Percentiles rank a stretch among this genome's conserved stretches.
Evolutionary conservation across 345 rosid genomes (phyloP).

Genomic region (Rhodamnia rubescens): DNA sequence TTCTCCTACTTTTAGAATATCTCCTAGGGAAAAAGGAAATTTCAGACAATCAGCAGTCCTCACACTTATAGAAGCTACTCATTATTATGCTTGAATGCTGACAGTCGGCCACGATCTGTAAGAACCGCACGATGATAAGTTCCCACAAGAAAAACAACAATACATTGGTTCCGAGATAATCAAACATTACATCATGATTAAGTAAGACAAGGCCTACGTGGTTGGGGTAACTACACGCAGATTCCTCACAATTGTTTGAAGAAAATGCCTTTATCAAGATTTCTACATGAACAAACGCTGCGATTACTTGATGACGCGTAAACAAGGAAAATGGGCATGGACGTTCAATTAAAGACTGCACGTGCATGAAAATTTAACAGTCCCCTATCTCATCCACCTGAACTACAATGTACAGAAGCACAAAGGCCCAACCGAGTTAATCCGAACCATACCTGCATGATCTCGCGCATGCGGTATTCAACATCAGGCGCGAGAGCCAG

Average conservation of each 20-base stretch:
- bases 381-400: not conserved
- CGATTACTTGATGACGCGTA: not conserved
- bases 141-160: not conserved
- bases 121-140: not conserved
- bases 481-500: slow-evolving; percentile 89
- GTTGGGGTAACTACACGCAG: not conserved
- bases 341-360: not conserved
- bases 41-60: not conserved
- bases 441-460: slow-evolving; percentile 53
- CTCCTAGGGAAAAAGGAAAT: not conserved
- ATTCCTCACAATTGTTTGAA: not conserved
- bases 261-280: not conserved
- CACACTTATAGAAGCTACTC: not conserved
- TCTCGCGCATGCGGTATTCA: slow-evolving; percentile 88
- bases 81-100: not conserved
- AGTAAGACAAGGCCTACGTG: not conserved
- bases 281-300: not conserved
- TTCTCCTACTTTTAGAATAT: not conserved
- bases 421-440: not conserved
- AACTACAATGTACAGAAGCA: not conserved
- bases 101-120: not conserved
- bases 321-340: not conserved
- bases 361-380: not conserved
- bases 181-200: not conserved
- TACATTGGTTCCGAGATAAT: not conserved